Evolutionary conservation across 306 rosid species (phyloP), one percentile per base, ranked within the genome.

Genomic region (Trifolium subterraneum): DNA sequence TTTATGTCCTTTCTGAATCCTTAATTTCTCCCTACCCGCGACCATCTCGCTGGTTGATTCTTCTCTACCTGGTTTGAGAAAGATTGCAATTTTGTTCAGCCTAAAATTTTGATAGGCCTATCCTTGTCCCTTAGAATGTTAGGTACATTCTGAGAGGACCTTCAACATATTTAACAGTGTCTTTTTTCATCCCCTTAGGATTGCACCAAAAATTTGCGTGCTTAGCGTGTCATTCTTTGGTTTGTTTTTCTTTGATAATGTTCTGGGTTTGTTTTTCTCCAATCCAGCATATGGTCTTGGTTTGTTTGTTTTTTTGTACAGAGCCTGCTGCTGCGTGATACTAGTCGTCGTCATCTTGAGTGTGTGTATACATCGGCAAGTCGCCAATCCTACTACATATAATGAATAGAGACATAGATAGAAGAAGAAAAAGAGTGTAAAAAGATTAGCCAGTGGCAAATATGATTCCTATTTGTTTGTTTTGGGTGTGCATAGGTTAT

Each of bases 341-440:
- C 73, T 86, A 87, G 89, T 85, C 85, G 90, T 79, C 65, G 4
- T 23, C 84, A 88, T 88, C 83, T 69, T 75, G 92, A 91, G 86
- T 89, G 96, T 87, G 90, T 89, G 92, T 89, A 87, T 80, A 84
- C 96, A 72, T 78, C 58, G 97, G 93, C 92, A 83, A 55, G 71
- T 88, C 85, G 90, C 98, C 93, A 64, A 73, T 72, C 82, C 91
- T 88, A 86, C 88, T 74, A 80, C 81, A 84, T 79, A 80, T 88
- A 83, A 78, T 68, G 83, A 77, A 85, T 31, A 81, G 71, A 66
- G 71, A 80, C 60, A 83, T 79, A 86, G 62, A 86, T 68, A 78
- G 76, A 75, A 76, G 39, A 80, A 51, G 64, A 60, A 70, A 48
- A 36, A 25, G 61, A 41, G 44, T 72, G 64, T 58, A 58, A 64